These are phyloP conservation scores for Tetradesmus lagerheimii DNA, from an alignment of 139 green algal species.

Conservation along the genomic window DNA sequence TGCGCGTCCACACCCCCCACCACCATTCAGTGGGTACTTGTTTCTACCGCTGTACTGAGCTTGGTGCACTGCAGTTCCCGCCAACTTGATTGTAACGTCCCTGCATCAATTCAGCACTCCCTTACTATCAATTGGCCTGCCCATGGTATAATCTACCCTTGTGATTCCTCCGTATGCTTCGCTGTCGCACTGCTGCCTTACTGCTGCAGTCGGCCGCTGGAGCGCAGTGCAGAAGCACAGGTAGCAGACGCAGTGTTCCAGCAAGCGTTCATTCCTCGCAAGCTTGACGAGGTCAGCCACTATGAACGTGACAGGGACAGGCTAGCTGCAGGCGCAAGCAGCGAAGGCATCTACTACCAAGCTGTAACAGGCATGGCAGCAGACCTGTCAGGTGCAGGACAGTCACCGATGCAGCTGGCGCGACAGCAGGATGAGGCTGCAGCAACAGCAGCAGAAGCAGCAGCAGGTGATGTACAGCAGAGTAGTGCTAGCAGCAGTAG, in stretches of 20 bases:
- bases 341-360: constrained; percentile 97
- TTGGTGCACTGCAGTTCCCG: too few species aligned
- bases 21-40: too few species aligned
- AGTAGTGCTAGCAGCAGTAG: constrained; percentile 21
- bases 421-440: constrained; percentile 26
- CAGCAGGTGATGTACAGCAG: neutral
- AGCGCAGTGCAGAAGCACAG: constrained; percentile 59
- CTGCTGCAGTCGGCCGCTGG: constrained; percentile 66
- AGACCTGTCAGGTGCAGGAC: constrained; percentile 83
- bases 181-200: too few species aligned
- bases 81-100: too few species aligned
- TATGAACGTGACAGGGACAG: constrained; percentile 89
- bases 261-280: constrained; percentile 95
- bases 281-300: constrained; percentile 90
- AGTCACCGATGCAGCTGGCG: constrained; percentile 26
- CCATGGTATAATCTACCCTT: too few species aligned
- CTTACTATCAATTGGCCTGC: too few species aligned
- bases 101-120: too few species aligned
- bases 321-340: constrained; percentile 65
- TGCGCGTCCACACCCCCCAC: too few species aligned
- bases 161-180: too few species aligned
- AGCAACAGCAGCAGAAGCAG: neutral
- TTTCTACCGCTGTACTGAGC: too few species aligned
- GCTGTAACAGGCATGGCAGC: constrained; percentile 83
- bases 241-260: constrained; percentile 81